Base-by-base conservation (phyloP, 768 basidiomycete genomes). In the Russula abietina region DNA sequence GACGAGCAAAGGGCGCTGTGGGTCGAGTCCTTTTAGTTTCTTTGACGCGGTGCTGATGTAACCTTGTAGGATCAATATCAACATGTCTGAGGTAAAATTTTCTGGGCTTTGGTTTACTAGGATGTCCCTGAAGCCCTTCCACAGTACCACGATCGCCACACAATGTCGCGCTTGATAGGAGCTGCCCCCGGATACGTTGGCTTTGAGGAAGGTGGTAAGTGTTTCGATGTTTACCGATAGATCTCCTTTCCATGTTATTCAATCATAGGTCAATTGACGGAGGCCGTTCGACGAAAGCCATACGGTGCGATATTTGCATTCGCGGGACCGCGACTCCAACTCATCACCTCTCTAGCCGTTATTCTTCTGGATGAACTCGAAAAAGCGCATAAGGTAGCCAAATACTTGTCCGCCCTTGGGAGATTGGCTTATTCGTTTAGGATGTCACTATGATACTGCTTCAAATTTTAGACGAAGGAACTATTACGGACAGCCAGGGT, bases 181-280 rank as follows among this genome's bases (percentile, higher is more conserved):
- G 90, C 93, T 2, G 91, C 93, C 0, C 92, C 95, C 9, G 95
- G 95, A 4, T 96, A 94, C 70, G 87, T 97, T 7, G 87, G 86
- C 10, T 83, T 84, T 66, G 86, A 87, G 63, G 85, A 86, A 67
- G 81, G 83, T 36, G 90, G 89, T 83, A 64, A 16, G 58, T 60
- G 79, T 67, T 48, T 4, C 4, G 14, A 30, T 60, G n/a, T 38
- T 46, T 32, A 4, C 49, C 46, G 26, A 28, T 48, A 28, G 4
- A 9, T 10, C 39, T 28, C 7, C 41, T 28, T 22, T 33, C 30
- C 30, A 53, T 38, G 28, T 57, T 17, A 5, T 46, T 22, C 22
- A 58, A 52, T 30, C 36, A 16, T 52, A 81, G 83, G 84, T 45
- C 83, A 86, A 63, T 70, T 86, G 57, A 84, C 83, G 2, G 85